Base-by-base conservation (phyloP, 1,139 yeast genomes). In the Blastobotrys ciferrii region DNA sequence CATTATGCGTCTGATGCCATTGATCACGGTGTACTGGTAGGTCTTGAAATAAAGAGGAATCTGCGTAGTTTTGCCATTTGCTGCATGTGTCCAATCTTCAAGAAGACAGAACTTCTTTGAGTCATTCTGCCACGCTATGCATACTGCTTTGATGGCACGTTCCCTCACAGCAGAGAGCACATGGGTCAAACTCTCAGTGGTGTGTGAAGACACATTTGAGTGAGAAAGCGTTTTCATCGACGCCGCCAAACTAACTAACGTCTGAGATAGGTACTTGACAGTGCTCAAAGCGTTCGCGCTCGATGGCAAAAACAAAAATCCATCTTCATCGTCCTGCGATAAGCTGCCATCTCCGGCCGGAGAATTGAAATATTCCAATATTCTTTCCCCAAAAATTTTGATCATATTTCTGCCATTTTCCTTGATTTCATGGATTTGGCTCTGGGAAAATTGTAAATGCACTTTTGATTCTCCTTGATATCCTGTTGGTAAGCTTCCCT, bases 231-330 rank as follows among this genome's bases (percentile, higher is more conserved):
- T 73, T 36, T 70, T 71, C 38, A 78, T 70, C 36, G 72, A 62
- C 40, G 67, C 62, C 42, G 76, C 59, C 45, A 75, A 58, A 11
- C 69, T 59, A 44, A 69, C 67, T 42, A 73, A 62, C 42, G 79
- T 65, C 50, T 68, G 62, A 42, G 76, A 71, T 32, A 79, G 59
- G 55, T 76, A 78, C 52, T 75, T 70, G 15, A 76, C 65, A 1
- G 84, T 72, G 44, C 85, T 74, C 28, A 84, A 65, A 6, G 84
- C 76, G 56, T 82, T 84, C 1, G 87, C 72, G 49, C 71, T 68
- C 1, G 82, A 82, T 1, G 89, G 88, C 23, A 81, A 60, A 56
- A 80, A 82, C 2, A 82, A 80, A 63, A 72, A 74, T 37, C 75
- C 63, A 7, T 66, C 55, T 12, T 42, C 43, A n/a, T 49, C 46